Evolutionary conservation across 2,329 filamentous ascomycete species (phyloP).

Genomic region (Paraphaeosphaeria minitans): DNA sequence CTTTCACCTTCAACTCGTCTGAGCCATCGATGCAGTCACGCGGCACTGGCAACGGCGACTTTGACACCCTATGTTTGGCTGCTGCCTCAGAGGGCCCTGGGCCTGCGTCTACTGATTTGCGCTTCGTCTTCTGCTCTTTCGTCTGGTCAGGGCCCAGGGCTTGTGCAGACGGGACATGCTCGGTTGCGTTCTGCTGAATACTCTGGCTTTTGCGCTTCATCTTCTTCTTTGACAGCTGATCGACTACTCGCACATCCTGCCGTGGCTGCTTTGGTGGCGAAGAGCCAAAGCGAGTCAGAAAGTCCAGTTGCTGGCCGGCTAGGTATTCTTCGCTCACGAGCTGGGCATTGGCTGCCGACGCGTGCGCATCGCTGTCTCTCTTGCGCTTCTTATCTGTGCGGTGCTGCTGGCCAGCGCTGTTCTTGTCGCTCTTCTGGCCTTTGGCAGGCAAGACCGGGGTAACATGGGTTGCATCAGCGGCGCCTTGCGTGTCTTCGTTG

Average conservation of each 20-base stretch:
- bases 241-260: background rate
- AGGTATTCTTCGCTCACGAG: slow-evolving; percentile 7
- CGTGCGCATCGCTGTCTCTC: slow-evolving; percentile 8
- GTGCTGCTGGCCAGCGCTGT: background rate
- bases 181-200: background rate
- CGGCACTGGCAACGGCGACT: background rate
- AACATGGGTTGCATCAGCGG: background rate
- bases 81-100: background rate
- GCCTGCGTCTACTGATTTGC: background rate
- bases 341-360: background rate
- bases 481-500: background rate
- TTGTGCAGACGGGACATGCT: background rate
- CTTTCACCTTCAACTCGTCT: slow-evolving; percentile 7
- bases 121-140: slow-evolving; percentile 8
- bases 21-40: background rate
- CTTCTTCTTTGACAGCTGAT: slow-evolving; percentile 14
- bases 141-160: background rate
- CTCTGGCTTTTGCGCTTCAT: slow-evolving; percentile 9
- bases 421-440: slow-evolving; percentile 8
- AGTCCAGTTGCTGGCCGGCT: slow-evolving; percentile 8
- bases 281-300: slow-evolving; percentile 4
- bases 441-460: background rate
- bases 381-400: slow-evolving; percentile 15
- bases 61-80: no score
- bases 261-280: background rate